Evolutionary conservation across 2,329 filamentous ascomycete genomes (phyloP), one percentile per base, ranked within the genome.

Genomic region (Fusarium veterinarium): DNA sequence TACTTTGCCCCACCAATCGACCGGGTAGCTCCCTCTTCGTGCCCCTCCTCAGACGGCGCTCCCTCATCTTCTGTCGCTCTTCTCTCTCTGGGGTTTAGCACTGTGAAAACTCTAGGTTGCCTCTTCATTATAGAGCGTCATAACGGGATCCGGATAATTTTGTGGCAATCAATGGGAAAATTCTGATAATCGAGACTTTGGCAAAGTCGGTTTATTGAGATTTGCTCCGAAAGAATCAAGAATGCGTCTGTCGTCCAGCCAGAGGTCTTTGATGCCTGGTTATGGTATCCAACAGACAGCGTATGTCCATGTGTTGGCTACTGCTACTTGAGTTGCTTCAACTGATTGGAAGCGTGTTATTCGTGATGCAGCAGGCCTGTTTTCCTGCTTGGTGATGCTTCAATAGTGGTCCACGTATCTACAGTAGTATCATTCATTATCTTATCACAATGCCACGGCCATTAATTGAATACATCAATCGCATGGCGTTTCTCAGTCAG

Each of bases 1-100:
- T 75, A 76, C 75, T 56, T 64, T 75, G 69, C 75, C 75, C 75
- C 75, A 73, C 75, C 66, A 69, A 42, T 44, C 35, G 45, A 65
- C 63, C 46, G 37, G 61, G 62, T 52, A 74, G 69, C 72, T 71
- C 31, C 48, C 53, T 67, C 60, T 69, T 48, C 55, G 35, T 75
- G 73, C 73, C 69, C 64, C 69, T 76, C 74, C 52, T 73, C 59
- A 53, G 55, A 51, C 48, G 70, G 48, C 57, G 45, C 35, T 73
- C 60, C 46, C 44, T 71, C 57, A 62, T 53, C 52, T 40, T 62
- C 41, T 71, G 71, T 71, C 67, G 71, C 62, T 73, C 71, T 73
- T 73, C 67, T 70, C 71, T 74, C 71, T 38, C 70, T 71, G 55
- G 38, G 71, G 70, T 73, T 62, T 67, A 73, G 70, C 67, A 71